These are phyloP conservation scores for Umbelopsis sp. DNA, from an alignment of 371 early-diverging fungal genomes.

Conservation along the genomic window DNA sequence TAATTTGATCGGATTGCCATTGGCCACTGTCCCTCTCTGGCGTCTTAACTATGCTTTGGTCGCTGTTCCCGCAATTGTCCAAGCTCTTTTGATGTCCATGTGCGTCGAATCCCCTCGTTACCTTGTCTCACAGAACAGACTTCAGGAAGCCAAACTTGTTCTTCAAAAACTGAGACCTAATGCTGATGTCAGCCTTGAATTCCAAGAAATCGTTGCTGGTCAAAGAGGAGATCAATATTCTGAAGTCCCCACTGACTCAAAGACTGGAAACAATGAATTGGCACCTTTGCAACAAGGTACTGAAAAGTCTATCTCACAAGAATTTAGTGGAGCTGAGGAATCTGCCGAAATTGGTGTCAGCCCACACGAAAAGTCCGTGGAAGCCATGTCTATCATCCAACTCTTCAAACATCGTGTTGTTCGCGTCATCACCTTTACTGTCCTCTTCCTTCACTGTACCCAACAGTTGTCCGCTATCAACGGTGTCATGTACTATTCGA, in stretches of 20 bases:
- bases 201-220: conserved; percentile 56
- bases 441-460: conserved; percentile 45
- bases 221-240: conserved; percentile 32
- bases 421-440: conserved; percentile 59
- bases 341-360: not conserved
- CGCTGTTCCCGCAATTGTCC: conserved; percentile 70
- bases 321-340: not conserved
- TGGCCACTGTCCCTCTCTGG: conserved; percentile 69
- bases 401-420: conserved; percentile 51
- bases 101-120: conserved; percentile 81
- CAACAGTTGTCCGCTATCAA: conserved; percentile 92
- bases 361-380: conserved; percentile 16
- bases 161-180: conserved; percentile 60
- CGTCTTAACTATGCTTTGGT: conserved; percentile 65
- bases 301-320: not conserved
- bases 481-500: conserved; percentile 82
- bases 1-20: conserved; percentile 62
- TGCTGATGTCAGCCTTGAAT: conserved; percentile 56
- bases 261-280: not conserved
- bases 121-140: conserved; percentile 58
- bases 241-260: not conserved
- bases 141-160: conserved; percentile 57
- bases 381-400: conserved; percentile 35
- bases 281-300: not conserved
- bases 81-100: conserved; percentile 66